Evolutionary conservation across 108 stramenopile species (phyloP).

Genomic region (Nitzschia putrida): DNA sequence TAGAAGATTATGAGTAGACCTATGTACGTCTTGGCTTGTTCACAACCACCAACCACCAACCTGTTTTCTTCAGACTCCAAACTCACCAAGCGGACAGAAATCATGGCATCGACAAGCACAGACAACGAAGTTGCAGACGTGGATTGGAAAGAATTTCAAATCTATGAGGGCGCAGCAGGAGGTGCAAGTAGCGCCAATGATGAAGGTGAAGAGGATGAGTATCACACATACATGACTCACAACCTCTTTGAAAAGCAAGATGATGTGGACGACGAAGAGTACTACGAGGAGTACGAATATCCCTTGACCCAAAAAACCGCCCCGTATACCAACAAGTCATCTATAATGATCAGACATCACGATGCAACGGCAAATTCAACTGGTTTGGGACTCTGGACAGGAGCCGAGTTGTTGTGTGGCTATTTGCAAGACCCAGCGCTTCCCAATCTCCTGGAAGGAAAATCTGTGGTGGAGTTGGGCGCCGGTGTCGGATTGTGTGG

Average conservation of each 20-base stretch:
- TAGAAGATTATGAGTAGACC: too few relatives aligned
- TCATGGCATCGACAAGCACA: neutral
- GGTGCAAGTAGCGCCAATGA: conserved; percentile 10
- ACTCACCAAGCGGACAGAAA: too few relatives aligned
- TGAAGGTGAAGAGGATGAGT: conserved; percentile 27
- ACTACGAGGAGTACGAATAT: neutral
- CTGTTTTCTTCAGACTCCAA: too few relatives aligned
- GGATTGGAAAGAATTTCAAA: conserved; percentile 39
- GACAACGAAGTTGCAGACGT: neutral
- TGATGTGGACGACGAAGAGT: neutral
- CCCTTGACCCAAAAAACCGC: neutral
- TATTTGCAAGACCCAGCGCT: conserved; percentile 32
- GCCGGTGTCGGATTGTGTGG: conserved; percentile 60
- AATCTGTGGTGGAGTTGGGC: conserved; percentile 53
- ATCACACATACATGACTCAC: neutral
- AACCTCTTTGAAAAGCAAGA: neutral
- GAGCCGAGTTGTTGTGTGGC: conserved; percentile 37
- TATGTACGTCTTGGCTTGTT: too few relatives aligned
- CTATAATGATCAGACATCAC: conserved; percentile 10
- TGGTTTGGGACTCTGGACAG: conserved; percentile 53
- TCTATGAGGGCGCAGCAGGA: conserved; percentile 9
- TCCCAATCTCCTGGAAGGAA: conserved; percentile 26
- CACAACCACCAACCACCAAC: too few relatives aligned
- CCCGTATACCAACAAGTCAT: conserved; percentile 4
- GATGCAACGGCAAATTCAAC: conserved; percentile 39